Conservation (phyloP, 495 filamentous ascomycete genomes). For the Baudoinia panamericana region DNA sequence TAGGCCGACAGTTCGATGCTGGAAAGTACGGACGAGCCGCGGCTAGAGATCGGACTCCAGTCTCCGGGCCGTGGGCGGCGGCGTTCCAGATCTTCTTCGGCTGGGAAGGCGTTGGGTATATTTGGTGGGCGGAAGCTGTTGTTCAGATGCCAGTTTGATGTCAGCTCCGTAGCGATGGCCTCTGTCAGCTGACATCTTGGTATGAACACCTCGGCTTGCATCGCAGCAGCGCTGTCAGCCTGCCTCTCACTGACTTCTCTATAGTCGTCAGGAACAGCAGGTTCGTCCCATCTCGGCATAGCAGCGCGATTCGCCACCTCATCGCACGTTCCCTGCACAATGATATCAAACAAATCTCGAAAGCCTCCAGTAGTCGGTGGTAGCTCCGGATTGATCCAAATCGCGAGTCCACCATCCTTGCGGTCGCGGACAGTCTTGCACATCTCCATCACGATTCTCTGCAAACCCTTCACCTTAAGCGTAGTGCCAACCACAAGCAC, state of each 20-base stretch:
- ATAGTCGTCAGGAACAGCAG: conserved; percentile 31
- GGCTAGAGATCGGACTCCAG: conserved; percentile 16
- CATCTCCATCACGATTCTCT: conserved; percentile 79
- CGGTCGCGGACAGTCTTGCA: conserved; percentile 65
- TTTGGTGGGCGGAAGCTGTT: conserved; percentile 16
- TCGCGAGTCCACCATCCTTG: conserved; percentile 66
- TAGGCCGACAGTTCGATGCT: conserved; percentile 6
- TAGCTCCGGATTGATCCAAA: conserved; percentile 86
- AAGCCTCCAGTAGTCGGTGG: conserved; percentile 72
- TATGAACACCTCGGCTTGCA: conserved; percentile 1
- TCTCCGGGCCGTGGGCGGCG: neutral
- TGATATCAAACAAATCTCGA: conserved; percentile 80
- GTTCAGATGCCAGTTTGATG: conserved; percentile 9
- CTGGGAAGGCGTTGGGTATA: neutral
- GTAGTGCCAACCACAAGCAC: conserved; percentile 91
- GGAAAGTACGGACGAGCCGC: conserved; percentile 1
- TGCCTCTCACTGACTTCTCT: conserved; percentile 32
- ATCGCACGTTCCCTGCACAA: conserved; percentile 78
- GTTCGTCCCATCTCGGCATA: conserved; percentile 66
- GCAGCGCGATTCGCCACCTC: conserved; percentile 64
- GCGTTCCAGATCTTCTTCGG: neutral
- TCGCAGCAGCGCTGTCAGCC: conserved; percentile 12
- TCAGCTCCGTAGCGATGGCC: neutral
- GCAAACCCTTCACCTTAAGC: conserved; percentile 84
- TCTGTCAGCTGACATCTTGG: conserved; percentile 3